phyloP scores from a whole-genome alignment of 768 basidiomycete genomes.

The Pisolithus orientalis region DNA sequence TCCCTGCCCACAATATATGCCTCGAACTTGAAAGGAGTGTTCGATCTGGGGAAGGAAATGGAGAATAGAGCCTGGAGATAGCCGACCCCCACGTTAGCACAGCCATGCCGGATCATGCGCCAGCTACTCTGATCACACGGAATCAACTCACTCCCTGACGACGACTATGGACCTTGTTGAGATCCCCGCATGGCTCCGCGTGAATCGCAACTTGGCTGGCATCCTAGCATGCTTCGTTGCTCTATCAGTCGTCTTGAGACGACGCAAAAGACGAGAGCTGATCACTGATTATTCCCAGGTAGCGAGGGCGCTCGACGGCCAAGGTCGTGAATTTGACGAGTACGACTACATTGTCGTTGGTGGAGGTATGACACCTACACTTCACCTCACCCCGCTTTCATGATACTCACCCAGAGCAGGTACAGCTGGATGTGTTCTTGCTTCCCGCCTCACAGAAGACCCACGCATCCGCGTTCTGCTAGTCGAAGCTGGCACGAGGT shows the following conservation, averaged over 20 bases:
- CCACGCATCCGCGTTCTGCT: slow-evolving; percentile 31
- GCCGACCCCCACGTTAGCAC: too few species aligned
- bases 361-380: slow-evolving; percentile 34
- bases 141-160: too few species aligned
- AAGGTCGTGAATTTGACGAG: slow-evolving; percentile 18
- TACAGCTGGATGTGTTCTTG: slow-evolving; percentile 40
- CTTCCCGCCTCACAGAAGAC: slow-evolving; percentile 37
- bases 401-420: slow-evolving; percentile 15
- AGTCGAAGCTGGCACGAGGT: slow-evolving; percentile 44
- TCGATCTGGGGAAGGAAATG: too few species aligned
- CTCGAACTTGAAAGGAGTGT: too few species aligned
- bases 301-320: slow-evolving; percentile 1
- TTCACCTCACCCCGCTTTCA: not conserved
- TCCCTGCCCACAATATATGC: too few species aligned
- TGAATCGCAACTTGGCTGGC: not conserved
- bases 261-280: slow-evolving; percentile 1
- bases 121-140: too few species aligned
- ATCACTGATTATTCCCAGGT: slow-evolving; percentile 10
- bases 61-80: too few species aligned
- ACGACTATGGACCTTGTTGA: too few species aligned
- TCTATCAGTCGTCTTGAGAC: slow-evolving; percentile 4
- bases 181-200: too few species aligned
- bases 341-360: slow-evolving; percentile 51
- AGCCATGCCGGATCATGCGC: too few species aligned
- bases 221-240: slow-evolving; percentile 5